Base-by-base conservation (phyloP, 208 protist species). In the Strigomonas culicis region DNA sequence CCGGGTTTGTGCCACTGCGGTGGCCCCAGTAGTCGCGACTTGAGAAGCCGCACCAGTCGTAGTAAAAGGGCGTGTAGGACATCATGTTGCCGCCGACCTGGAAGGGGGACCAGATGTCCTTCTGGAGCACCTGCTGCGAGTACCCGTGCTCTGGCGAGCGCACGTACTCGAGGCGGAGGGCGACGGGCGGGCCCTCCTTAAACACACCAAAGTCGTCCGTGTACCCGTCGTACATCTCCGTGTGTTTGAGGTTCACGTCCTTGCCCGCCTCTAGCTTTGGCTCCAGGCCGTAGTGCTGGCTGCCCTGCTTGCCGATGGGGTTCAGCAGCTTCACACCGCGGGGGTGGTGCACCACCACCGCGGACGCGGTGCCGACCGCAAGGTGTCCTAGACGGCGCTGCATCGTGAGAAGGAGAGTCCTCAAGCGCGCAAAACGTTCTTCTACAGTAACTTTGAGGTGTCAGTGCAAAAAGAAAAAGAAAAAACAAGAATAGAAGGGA, bases 221-320 rank as follows among this genome's bases (percentile, higher is more conserved):
- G 79, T 94, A 97, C 39, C 91, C 91, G 72, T 97, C 91, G 68
- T 97, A 97, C 87, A 94, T 94, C 67, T 97, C 88, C 34, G 91
- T 97, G 74, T 93, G 86, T 64, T 94, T 94, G 24, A 97, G 69
- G 56, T 92, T 79, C 15, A 86, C 79, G 57, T 97, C 91, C 56
- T 92, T 91, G 50, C 91, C 91, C 1, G 91, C 91, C 68, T 88
- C 82, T 56, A 93, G 66, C 75, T 94, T 94, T 11, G 82, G 84
- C 57, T 92, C 84, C 6, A 79, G 61, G 6, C 85, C 86, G 72
- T 97, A 97, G 70, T 94, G 88, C 66, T 90, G 85, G 52, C 83
- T 93, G 50, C 90, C 90, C 25, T 87, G 76, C 65, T 88, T 86
- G 34, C 86, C 84, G 47, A 84, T 90, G 2, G 90, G 90, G 62